These are phyloP conservation scores for Sporobolomyces pararoseus DNA, from an alignment of 768 basidiomycete genomes.

Conservation along the genomic window DNA sequence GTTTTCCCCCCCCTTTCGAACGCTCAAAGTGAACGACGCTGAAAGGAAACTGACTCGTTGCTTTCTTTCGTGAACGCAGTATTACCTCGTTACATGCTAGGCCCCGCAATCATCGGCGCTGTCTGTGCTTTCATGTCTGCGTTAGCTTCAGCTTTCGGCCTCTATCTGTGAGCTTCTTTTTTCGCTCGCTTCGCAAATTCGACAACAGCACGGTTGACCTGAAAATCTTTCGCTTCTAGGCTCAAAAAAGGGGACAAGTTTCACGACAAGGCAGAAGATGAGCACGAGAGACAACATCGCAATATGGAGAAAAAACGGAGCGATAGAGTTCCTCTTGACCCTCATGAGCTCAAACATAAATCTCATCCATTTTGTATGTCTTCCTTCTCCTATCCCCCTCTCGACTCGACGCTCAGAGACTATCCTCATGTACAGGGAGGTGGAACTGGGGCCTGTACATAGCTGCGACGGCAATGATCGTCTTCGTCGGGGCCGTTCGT, in stretches of 20 bases:
- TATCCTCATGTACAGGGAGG: conserved; percentile 9
- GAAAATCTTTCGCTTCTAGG: not conserved
- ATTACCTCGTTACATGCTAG: not conserved
- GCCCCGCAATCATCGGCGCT: conserved; percentile 4
- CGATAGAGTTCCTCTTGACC: not conserved
- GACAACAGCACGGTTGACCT: not conserved
- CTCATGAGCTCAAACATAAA: not conserved
- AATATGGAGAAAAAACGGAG: too few species aligned
- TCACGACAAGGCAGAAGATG: not conserved
- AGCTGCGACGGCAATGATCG: not conserved
- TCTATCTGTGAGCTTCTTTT: not conserved
- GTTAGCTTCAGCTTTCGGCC: not conserved
- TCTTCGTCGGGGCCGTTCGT: conserved; percentile 1
- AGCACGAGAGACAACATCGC: not conserved
- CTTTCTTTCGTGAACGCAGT: not conserved
- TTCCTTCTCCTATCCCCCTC: not conserved
- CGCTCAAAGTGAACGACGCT: not conserved
- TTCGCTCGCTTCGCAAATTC: too few species aligned
- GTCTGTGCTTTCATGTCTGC: not conserved
- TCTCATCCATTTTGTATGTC: conserved; percentile 9
- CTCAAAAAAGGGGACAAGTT: not conserved
- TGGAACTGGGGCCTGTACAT: conserved; percentile 2
- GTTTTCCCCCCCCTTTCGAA: not conserved
- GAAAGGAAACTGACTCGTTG: not conserved
- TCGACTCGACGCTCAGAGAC: too few species aligned